These are phyloP conservation scores for Hypoxylon sp. DNA, from an alignment of 2,329 filamentous ascomycete genomes.

Conservation along the genomic window DNA sequence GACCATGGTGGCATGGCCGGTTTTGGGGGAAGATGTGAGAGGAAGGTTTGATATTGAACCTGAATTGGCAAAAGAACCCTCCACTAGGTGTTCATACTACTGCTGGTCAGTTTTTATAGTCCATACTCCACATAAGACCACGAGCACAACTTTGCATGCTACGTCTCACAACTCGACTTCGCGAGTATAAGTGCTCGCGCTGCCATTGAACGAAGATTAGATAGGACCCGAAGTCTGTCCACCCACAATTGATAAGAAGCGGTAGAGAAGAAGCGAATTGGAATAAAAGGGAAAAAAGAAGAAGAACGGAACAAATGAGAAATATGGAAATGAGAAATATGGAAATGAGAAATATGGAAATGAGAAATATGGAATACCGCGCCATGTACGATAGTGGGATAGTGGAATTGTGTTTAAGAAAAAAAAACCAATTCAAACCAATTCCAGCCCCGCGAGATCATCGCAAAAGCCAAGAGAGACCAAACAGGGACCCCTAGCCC, in stretches of 20 bases:
- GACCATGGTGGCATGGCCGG: conserved; percentile 28
- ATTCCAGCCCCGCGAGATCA: conserved; percentile 40
- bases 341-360: conserved; percentile 2
- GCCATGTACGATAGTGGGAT: not conserved
- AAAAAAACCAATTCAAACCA: conserved; percentile 12
- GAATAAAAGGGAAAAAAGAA: conserved; percentile 16
- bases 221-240: conserved; percentile 18
- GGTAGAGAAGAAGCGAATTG: conserved; percentile 22
- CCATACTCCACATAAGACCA: conserved; percentile 23
- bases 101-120: conserved; percentile 19
- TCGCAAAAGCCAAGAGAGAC: conserved; percentile 35
- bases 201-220: conserved; percentile 39
- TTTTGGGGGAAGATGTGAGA: conserved; percentile 19
- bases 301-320: conserved; percentile 8
- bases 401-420: conserved; percentile 1
- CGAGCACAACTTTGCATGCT: conserved; percentile 34
- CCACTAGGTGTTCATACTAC: conserved; percentile 20
- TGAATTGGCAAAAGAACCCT: conserved; percentile 34
- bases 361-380: not conserved
- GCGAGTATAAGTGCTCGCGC: conserved; percentile 23
- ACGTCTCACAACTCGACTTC: conserved; percentile 34
- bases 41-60: conserved; percentile 23
- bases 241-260: conserved; percentile 33
- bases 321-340: not conserved
- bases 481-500: conserved; percentile 32